These are phyloP conservation scores for Mucor racemosus DNA, from an alignment of 371 early-diverging fungal genomes.

Conservation along the genomic window DNA sequence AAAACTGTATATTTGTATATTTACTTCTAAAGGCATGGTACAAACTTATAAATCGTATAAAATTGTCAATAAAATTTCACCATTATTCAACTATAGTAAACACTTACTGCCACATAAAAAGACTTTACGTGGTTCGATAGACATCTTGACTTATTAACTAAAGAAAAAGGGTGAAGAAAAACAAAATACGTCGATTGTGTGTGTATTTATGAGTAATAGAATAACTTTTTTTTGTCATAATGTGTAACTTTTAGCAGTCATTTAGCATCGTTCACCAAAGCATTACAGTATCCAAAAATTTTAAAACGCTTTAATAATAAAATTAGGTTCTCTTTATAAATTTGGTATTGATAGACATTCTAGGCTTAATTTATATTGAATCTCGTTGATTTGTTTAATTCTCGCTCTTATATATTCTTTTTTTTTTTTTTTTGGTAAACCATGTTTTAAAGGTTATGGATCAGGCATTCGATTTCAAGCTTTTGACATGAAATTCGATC, in stretches of 20 bases:
- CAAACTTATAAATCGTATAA: conserved; percentile 45
- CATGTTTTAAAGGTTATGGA: too few relatives aligned
- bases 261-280: not conserved
- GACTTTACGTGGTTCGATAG: conserved; percentile 40
- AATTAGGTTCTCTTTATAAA: too few relatives aligned
- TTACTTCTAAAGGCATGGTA: conserved; percentile 65
- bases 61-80: not conserved
- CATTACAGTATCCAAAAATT: not conserved
- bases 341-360: too few relatives aligned
- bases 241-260: conserved; percentile 2
- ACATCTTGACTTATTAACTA: conserved; percentile 9
- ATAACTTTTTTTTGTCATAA: not conserved
- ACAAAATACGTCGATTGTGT: not conserved
- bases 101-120: conserved; percentile 56
- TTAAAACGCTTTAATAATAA: not conserved
- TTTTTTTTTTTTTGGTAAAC: too few relatives aligned
- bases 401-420: too few relatives aligned
- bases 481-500: too few relatives aligned
- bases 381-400: too few relatives aligned
- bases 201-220: not conserved
- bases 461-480: too few relatives aligned
- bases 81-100: not conserved
- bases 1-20: not conserved
- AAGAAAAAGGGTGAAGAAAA: conserved; percentile 3
- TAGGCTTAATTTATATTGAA: too few relatives aligned